Evolutionary conservation across 2,329 filamentous ascomycete genomes (phyloP), one percentile per base, ranked within the genome.

Genomic region (Cytospora leucostoma): DNA sequence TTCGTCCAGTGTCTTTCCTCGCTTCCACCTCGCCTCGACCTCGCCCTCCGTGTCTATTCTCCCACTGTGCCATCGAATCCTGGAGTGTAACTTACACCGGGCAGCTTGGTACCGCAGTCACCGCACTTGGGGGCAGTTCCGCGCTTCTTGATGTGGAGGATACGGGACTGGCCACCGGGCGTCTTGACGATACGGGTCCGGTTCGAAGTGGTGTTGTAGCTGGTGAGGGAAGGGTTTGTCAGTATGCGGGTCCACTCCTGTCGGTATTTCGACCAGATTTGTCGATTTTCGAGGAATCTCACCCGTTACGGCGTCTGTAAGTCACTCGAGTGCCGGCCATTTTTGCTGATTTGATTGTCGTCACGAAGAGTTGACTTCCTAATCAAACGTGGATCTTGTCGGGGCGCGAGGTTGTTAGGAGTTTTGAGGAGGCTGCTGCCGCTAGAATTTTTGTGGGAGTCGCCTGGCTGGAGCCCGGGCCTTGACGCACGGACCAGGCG

Each of bases 101-200:
- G 88, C 76, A 99, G 90, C 86, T 98, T 98, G 84, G 88, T 88
- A 78, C 95, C 95, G 79, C 96, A 99, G 87, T 99, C 95, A 87
- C 96, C 92, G 80, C 95, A 99, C 88, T 99, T 99, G 78, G 95
- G 95, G 70, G 93, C 91, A 79, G 93, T 96, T 74, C 93, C 95
- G 80, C 89, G 91, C 92, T 99, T 99, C 91, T 98, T 98, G 86
- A 97, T 93, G 90, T 99, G 94, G 75, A 98, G 91, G 79, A 97
- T 89, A 80, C 95, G 89, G 77, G 97, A 89, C 80, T 94, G 88
- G 80, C 95, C 95, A 80, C 95, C 96, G 73, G 96, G 95, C 72
- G 95, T 99, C 88, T 95, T 95, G 82, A 97, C 81, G 76, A 96
- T 86, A 79, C 95, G 91, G 80, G 95, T 94, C 83, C 93, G 92